A percentile compares a stretch with the other conserved stretches of the same genome.
phyloP scores from a whole-genome alignment of 2,329 filamentous ascomycete genomes.

The Davidsoniella virescens region DNA sequence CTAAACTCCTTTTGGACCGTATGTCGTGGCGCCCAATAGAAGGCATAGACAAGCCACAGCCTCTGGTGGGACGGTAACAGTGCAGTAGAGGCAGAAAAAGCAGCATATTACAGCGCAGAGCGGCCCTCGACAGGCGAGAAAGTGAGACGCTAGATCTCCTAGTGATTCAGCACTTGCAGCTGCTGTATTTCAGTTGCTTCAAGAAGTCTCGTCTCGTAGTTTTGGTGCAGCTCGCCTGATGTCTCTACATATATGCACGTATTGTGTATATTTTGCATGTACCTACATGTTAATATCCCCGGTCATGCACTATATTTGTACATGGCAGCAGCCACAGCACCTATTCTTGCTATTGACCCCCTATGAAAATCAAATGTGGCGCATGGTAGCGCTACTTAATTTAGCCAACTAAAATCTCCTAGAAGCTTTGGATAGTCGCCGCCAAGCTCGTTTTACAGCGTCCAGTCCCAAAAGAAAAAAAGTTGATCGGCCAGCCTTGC shows the following conservation, averaged over 20 bases:
- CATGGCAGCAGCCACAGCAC: too few relatives aligned
- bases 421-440: background rate
- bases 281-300: too few relatives aligned
- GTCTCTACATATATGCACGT: too few relatives aligned
- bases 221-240: too few relatives aligned
- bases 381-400: background rate
- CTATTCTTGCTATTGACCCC: too few relatives aligned
- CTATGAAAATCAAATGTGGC: background rate
- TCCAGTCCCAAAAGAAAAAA: background rate
- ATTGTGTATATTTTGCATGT: too few relatives aligned
- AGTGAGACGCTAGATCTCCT: background rate
- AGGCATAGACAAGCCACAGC: background rate
- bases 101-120: background rate
- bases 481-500: conserved; percentile 9
- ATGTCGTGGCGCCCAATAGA: conserved; percentile 5
- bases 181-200: too few relatives aligned
- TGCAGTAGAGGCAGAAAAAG: background rate
- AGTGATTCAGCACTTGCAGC: too few relatives aligned
- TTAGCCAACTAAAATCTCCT: background rate
- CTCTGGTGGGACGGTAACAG: background rate
- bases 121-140: background rate
- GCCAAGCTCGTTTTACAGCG: background rate
- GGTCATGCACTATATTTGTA: too few relatives aligned
- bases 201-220: too few relatives aligned
- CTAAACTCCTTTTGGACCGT: conserved; percentile 6